Evolutionary conservation across 768 basidiomycete species (phyloP), one percentile per base, ranked within the genome.

Genomic region (Rhodotorula taiwanensis): DNA sequence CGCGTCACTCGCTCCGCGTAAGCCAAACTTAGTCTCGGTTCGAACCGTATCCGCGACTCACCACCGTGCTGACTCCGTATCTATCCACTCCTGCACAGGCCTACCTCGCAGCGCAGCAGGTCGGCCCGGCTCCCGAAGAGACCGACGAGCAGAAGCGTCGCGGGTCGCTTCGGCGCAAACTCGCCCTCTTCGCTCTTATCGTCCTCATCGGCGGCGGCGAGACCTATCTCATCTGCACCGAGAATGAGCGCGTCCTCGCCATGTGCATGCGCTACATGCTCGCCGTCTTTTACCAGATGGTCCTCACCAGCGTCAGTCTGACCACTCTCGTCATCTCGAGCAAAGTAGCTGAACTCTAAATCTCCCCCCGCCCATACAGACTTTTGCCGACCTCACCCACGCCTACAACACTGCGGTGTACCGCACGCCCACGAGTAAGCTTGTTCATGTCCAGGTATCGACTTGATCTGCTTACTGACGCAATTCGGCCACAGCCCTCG

Each of bases 221-320:
- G 50, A 18, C 56, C 36, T 60, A 39, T 18, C 44, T 60, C 6
- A 43, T 65, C 39, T 5, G 21, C 6, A 15, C 44, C 21, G 33
- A 33, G 14, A 20, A 53, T 42, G 34, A 27, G 20, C 27, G 13
- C 11, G 39, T 39, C 6, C 43, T 65, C 54, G 64, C 52, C 50
- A 15, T 34, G 21, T 60, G 60, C 64, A 56, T 60, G 49, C 50
- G 43, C 43, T 34, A 45, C 42, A 21, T 65, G 27, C 48, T 65
- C 16, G 53, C 25, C 10, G 31, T 52, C 36, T 14, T 60, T 20
- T 65, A 60, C 54, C 42, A 65, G 49, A 11, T 42, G 15, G 18
- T 43, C 1, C 42, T 60, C 43, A 39, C 52, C 13, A 43, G 49
- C 13, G 57, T 65, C 23, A 23, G 58, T 52, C 31, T 23, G 20